Evolutionary conservation across 345 rosid genomes (phyloP), one percentile per base, ranked within the genome.

Genomic region (Orychophragmus violaceus): DNA sequence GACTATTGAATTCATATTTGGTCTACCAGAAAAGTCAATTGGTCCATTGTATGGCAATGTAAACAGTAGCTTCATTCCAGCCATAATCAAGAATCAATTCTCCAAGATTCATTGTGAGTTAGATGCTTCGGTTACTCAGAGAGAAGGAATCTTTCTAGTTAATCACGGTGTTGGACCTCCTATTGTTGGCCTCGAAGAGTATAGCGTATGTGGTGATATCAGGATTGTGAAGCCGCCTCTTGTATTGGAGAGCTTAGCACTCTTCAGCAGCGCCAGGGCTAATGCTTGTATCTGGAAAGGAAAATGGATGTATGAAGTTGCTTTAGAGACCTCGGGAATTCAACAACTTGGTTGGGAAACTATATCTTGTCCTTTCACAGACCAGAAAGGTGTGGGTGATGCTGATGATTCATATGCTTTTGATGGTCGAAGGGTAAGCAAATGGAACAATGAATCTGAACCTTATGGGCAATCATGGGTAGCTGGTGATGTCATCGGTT

Each of bases 311-410:
- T 93, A 90, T 74, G 98, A 93, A 84, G 96, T 87, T 25, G 70
- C 81, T 48, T 82, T 94, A 44, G 99, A 90, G 79, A 90, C 97
- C 71, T 85, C 90, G n/a, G 97, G 97, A 37, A 79, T 90, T 48
- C 99, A 86, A 39, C 95, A 87, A 72, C 88, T 94, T 63, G 99
- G 99, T 25, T 94, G 99, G 99, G 97, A 97, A 13, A 90, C 96
- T 21, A 78, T 81, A 50, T 77, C 90, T 39, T 94, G 97, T 65
- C 96, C 92, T 23, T 94, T 94, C 70, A 90, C 92, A 29, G 95
- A 94, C 39, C 95, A 80, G 78, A 82, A 87, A 59, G 98, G 98
- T 61, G 99, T 94, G 11, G 48, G 99, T 29, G 97, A 94, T 83
- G 94, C 92, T 27, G 96, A 90, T 68, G 96, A 94, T 86, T 94